Conservation (phyloP, 176 grass and related monocot genomes). For the Triticum turgidum region DNA sequence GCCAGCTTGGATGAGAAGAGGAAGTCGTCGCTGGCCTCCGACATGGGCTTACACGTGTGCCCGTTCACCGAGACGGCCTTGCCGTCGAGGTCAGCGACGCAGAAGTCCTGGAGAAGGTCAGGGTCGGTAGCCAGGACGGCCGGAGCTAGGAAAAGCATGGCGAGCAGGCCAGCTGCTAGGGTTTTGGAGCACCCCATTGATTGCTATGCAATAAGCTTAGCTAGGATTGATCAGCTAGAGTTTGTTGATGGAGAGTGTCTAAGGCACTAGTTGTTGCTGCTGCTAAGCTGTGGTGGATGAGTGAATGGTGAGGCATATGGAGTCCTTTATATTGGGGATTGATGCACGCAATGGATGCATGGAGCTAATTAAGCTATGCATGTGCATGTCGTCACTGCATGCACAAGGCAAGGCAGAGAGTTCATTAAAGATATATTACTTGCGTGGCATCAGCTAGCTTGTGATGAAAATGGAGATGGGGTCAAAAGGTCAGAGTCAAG, state of each 20-base stretch:
- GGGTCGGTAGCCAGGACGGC: conserved; percentile 5
- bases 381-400: neutral
- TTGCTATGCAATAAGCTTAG: neutral
- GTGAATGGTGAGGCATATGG: neutral
- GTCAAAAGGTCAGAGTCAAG: neutral
- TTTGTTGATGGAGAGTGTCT: neutral
- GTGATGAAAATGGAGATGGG: too few species aligned
- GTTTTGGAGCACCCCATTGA: neutral
- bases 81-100: conserved; percentile 22
- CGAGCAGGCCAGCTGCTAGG: neutral
- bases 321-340: conserved; percentile 26
- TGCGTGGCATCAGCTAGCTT: too few species aligned
- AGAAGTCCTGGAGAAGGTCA: conserved; percentile 48
- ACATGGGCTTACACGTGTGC: conserved; percentile 27
- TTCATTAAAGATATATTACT: too few species aligned
- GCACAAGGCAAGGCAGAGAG: neutral
- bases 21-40: conserved; percentile 34
- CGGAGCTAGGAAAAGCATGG: conserved; percentile 9
- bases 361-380: neutral
- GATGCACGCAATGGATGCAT: neutral
- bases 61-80: conserved; percentile 32
- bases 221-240: neutral
- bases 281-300: neutral
- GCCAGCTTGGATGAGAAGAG: conserved; percentile 36
- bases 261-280: neutral